phyloP scores from a whole-genome alignment of 179 eudicot genomes.

The Corrigiola litoralis region DNA sequence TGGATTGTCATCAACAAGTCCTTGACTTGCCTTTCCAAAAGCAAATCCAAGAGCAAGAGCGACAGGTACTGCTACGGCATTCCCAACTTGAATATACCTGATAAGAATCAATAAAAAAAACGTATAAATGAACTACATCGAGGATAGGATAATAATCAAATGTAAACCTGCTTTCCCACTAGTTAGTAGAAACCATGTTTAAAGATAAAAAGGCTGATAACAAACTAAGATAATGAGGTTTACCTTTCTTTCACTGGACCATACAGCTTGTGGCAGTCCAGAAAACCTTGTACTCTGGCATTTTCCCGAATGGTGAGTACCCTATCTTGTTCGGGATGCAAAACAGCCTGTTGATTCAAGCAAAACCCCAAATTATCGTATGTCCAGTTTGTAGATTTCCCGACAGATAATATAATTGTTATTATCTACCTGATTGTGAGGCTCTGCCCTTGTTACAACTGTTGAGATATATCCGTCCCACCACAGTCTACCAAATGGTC shows the following conservation, averaged over 20 bases:
- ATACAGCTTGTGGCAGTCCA: constrained; percentile 58
- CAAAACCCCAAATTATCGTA: background rate
- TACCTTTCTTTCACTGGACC: constrained; percentile 35
- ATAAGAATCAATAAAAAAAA: too few species aligned
- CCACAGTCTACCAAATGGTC: constrained; percentile 53
- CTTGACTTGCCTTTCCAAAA: constrained; percentile 73
- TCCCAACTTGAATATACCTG: constrained; percentile 95
- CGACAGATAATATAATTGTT: background rate
- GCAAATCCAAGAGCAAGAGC: constrained; percentile 82
- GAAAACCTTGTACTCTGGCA: constrained; percentile 81
- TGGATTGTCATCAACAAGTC: constrained; percentile 44
- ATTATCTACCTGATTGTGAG: constrained; percentile 26
- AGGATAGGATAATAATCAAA: too few species aligned
- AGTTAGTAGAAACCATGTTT: too few species aligned
- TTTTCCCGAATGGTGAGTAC: constrained; percentile 60
- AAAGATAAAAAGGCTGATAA: too few species aligned
- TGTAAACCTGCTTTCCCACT: too few species aligned
- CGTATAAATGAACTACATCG: too few species aligned
- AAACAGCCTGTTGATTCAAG: constrained; percentile 22
- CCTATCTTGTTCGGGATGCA: constrained; percentile 74
- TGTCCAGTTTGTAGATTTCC: background rate
- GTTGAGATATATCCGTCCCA: constrained; percentile 52
- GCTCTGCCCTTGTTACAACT: constrained; percentile 39
- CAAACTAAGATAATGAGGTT: too few species aligned
- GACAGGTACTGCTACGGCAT: constrained; percentile 89